Percentiles rank a stretch among this genome's conserved stretches.
Conservation (phyloP, 306 rosid species). For the Ceratonia siliqua region DNA sequence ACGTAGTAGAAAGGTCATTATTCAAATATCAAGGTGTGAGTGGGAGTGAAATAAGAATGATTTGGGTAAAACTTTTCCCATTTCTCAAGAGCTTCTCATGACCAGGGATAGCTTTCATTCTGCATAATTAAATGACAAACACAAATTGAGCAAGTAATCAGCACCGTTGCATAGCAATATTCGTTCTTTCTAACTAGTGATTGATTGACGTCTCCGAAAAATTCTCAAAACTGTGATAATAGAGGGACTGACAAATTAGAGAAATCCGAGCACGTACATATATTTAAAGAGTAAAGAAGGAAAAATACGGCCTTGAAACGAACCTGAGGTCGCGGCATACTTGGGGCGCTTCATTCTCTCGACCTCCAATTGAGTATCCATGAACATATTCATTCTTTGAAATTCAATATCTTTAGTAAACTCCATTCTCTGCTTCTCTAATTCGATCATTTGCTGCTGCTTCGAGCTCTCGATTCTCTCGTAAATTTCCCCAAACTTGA, state of each 20-base stretch:
- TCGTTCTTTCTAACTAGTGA: not conserved
- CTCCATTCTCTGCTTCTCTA: constrained; percentile 61
- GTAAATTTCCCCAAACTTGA: constrained; percentile 51
- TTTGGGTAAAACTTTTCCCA: too few species aligned
- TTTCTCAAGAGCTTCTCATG: not conserved
- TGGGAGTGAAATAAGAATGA: not conserved
- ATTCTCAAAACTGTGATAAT: not conserved
- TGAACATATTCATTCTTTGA: constrained; percentile 52
- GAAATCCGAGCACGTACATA: not conserved
- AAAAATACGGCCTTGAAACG: not conserved
- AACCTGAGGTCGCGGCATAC: constrained; percentile 11
- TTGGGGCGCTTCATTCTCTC: constrained; percentile 45
- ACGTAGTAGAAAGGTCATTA: not conserved
- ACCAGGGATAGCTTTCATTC: not conserved
- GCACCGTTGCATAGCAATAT: too few species aligned
- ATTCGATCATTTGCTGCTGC: constrained; percentile 46
- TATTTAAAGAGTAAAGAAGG: not conserved
- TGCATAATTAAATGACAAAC: not conserved
- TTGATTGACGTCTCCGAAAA: not conserved
- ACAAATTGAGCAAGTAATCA: not conserved
- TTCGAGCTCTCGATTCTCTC: constrained; percentile 52
- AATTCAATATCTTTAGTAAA: constrained; percentile 51
- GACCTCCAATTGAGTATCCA: constrained; percentile 50
- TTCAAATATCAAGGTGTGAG: not conserved
- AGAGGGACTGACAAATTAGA: not conserved